phyloP scores from a whole-genome alignment of 2,329 filamentous ascomycete genomes.

The Penicillium sp. region DNA sequence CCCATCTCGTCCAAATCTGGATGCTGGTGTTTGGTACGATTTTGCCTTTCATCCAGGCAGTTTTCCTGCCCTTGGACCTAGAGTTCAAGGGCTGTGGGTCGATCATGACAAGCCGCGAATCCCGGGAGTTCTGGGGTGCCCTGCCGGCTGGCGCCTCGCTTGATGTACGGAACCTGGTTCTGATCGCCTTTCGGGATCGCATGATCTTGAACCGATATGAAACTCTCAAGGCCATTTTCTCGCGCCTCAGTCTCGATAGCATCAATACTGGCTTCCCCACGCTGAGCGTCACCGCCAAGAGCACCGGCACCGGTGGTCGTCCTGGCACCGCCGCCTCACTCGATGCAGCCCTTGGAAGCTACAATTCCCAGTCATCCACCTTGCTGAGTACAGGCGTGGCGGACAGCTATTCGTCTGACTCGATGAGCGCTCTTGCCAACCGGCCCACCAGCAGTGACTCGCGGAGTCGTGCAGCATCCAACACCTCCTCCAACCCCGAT shows the following conservation, averaged over 20 bases:
- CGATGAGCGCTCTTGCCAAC: conserved; percentile 39
- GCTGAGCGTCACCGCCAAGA: conserved; percentile 41
- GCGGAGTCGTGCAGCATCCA: conserved; percentile 79
- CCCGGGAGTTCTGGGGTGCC: conserved; percentile 82
- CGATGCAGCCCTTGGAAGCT: conserved; percentile 72
- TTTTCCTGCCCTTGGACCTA: conserved; percentile 87
- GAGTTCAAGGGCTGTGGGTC: conserved; percentile 84
- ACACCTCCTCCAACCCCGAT: conserved; percentile 62
- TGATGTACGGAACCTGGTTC: conserved; percentile 82
- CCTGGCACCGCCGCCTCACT: conserved; percentile 73
- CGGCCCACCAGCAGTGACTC: conserved; percentile 24
- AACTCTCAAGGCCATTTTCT: conserved; percentile 83
- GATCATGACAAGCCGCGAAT: conserved; percentile 73
- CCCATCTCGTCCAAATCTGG: conserved; percentile 89
- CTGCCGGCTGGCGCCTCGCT: conserved; percentile 59
- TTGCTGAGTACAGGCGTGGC: conserved; percentile 63
- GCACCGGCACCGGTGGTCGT: conserved; percentile 50
- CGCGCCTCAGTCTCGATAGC: conserved; percentile 81
- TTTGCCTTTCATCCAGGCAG: conserved; percentile 89
- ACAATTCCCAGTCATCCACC: conserved; percentile 75
- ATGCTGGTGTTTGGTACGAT: conserved; percentile 87
- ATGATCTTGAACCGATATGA: conserved; percentile 89
- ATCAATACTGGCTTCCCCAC: conserved; percentile 52
- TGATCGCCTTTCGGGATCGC: conserved; percentile 82
- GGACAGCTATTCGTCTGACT: conserved; percentile 53